Evolutionary conservation across 1,284 basidiomycete species (phyloP).

Genomic region (Ceratobasidium theobromae): DNA sequence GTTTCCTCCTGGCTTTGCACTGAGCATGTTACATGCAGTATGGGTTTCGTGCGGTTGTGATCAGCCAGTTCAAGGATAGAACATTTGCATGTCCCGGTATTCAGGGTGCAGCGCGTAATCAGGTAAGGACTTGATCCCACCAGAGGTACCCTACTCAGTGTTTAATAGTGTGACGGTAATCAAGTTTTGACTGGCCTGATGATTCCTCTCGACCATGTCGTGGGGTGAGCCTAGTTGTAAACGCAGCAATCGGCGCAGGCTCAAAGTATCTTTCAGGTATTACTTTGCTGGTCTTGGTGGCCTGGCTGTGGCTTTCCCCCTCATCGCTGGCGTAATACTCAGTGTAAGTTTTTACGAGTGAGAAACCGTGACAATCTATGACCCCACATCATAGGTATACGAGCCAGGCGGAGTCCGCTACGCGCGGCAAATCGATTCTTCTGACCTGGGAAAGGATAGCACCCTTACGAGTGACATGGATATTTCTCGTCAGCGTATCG

Average conservation of each 20-base stretch:
- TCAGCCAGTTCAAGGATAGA: constrained; percentile 46
- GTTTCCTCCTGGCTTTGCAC: constrained; percentile 42
- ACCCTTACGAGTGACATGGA: constrained; percentile 44
- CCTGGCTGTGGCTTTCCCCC: constrained; percentile 45
- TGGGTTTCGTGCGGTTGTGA: constrained; percentile 44
- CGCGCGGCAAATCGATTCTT: constrained; percentile 44
- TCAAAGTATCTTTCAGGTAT: neutral
- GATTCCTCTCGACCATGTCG: constrained; percentile 42
- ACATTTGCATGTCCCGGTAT: constrained; percentile 46
- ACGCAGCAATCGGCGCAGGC: neutral
- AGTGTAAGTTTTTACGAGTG: constrained; percentile 36
- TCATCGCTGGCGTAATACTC: constrained; percentile 44
- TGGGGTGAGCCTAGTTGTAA: constrained; percentile 43
- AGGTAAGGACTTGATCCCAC: constrained; percentile 35
- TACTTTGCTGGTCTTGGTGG: constrained; percentile 40
- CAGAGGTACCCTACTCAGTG: neutral
- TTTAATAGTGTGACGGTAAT: constrained; percentile 45
- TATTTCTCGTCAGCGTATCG: constrained; percentile 44
- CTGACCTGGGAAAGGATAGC: constrained; percentile 35
- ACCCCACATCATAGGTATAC: constrained; percentile 37
- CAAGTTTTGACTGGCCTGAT: constrained; percentile 46
- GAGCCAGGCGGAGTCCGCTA: constrained; percentile 48
- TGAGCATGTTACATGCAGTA: constrained; percentile 34
- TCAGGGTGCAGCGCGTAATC: constrained; percentile 42
- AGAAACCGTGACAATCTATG: neutral